Percentiles rank a stretch among this genome's conserved stretches.
phyloP scores from a whole-genome alignment of 2,329 filamentous ascomycete species.

The Verticillium klebahnii region DNA sequence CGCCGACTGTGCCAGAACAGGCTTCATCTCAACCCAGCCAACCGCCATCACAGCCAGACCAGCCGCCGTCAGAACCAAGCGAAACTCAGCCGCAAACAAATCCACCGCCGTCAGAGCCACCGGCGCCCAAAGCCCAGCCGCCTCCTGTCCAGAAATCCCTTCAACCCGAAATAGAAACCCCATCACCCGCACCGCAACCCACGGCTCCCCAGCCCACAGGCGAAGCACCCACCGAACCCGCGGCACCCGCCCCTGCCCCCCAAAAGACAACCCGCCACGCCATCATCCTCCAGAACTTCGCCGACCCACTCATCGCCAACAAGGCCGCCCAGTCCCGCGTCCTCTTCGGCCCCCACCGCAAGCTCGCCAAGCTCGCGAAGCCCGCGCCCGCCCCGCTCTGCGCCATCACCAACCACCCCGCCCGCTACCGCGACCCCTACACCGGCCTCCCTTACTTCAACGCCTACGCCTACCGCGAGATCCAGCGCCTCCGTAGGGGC shows the following conservation, averaged over 20 bases:
- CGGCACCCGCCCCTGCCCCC: conserved; percentile 8
- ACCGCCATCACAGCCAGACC: conserved; percentile 11
- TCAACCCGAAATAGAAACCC: conserved; percentile 10
- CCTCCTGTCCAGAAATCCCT: conserved; percentile 12
- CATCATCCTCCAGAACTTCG: conserved; percentile 57
- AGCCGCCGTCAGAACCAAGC: conserved; percentile 6
- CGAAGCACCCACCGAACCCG: neutral
- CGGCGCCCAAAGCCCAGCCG: conserved; percentile 13
- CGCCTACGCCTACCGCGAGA: conserved; percentile 73
- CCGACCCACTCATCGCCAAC: conserved; percentile 51
- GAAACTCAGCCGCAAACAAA: conserved; percentile 7
- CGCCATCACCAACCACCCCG: conserved; percentile 76
- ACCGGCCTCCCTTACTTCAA: conserved; percentile 82
- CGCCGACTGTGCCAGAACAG: conserved; percentile 13
- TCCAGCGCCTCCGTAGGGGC: conserved; percentile 67
- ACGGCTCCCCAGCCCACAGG: neutral
- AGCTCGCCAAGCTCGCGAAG: conserved; percentile 53
- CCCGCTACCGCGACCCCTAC: conserved; percentile 77
- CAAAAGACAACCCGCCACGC: conserved; percentile 47
- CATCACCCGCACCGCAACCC: conserved; percentile 7
- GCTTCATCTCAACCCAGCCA: conserved; percentile 3
- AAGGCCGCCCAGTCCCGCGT: conserved; percentile 54
- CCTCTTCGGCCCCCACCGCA: conserved; percentile 46
- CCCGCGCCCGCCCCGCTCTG: conserved; percentile 56
- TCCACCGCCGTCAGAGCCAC: conserved; percentile 6